phyloP scores from a whole-genome alignment of 257 asterid genomes.

The Salvia rosmarinus region DNA sequence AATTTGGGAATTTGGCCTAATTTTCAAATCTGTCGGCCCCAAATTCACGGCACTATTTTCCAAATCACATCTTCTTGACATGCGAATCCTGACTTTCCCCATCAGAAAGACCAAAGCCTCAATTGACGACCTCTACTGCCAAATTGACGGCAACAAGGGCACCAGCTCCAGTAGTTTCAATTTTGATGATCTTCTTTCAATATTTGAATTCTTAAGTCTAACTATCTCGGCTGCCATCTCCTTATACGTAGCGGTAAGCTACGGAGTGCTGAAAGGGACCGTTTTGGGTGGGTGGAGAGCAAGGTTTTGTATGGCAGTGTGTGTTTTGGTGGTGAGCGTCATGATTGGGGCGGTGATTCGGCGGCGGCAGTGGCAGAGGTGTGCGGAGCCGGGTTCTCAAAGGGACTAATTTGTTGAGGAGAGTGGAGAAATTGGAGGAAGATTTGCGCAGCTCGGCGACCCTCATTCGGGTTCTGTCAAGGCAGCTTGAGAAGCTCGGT shows the following conservation, averaged over 20 bases:
- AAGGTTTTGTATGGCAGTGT: conserved; percentile 66
- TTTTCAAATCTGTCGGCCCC: conserved; percentile 1
- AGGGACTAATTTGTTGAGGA: conserved; percentile 59
- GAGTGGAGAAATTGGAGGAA: conserved; percentile 85
- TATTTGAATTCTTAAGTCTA: conserved; percentile 68
- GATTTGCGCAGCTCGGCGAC: conserved; percentile 64
- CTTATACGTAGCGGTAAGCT: conserved; percentile 47
- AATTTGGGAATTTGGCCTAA: too few species aligned
- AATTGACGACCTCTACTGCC: conserved; percentile 34
- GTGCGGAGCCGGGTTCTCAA: conserved; percentile 48
- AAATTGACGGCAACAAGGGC: conserved; percentile 11
- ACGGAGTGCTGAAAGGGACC: conserved; percentile 41
- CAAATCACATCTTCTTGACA: conserved; percentile 15
- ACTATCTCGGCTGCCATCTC: conserved; percentile 56
- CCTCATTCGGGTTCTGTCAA: conserved; percentile 61
- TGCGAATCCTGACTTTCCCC: conserved; percentile 31
- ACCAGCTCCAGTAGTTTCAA: neutral
- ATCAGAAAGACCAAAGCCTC: conserved; percentile 41
- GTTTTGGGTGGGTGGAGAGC: conserved; percentile 50
- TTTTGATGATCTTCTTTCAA: conserved; percentile 62
- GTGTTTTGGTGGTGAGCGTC: conserved; percentile 61
- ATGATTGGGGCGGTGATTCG: conserved; percentile 70
- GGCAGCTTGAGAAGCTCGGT: conserved; percentile 91
- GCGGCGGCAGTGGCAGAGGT: conserved; percentile 85
- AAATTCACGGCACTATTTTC: conserved; percentile 41